Evolutionary conservation across 805 yeast genomes (phyloP), one percentile per base, ranked within the genome.

Genomic region (Wickerhamomyces hampshirensis): DNA sequence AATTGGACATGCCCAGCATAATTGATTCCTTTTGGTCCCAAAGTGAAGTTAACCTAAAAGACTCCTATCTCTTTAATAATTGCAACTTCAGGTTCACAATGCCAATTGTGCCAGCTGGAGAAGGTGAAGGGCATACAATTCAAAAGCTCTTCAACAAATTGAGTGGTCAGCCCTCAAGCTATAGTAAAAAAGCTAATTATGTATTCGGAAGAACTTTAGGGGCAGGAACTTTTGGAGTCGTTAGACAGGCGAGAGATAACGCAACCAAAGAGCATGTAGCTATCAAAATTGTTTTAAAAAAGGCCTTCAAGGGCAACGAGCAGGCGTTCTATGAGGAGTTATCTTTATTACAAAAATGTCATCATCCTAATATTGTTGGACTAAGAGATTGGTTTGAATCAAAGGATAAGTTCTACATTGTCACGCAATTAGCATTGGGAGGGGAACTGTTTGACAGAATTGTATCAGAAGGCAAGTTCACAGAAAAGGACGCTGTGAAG

Each of bases 211-310:
- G 75, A 41, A 86, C 96, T 0, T 63, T 89, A 10, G 98, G 98
- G 8, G 97, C 97, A 0, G 98, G 98, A 5, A 77, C 95, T 1
- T 93, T 87, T 60, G 98, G 98, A 27, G 81, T 91, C 2, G 98
- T 91, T 4, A 71, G 95, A 48, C 73, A 75, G 44, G 98, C 96
- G 2, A 65, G 75, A 26, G 55, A 60, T 35, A 51, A 63, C 23
- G 56, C 61, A 8, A 72, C 75, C 2, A 60, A 63, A 28, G 87
- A 86, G 49, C 78, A 83, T 40, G 95, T 88, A 12, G 98, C 98
- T 0, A 75, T 91, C 45, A 91, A 91, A 65, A 87, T 91, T 52
- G 80, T 91, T 26, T 62, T 88, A 51, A 88, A 88, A 61, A 85
- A 87, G 54, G 85, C 91, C 12, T 69, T 91, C 48, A 76, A 80